Evolutionary conservation across 257 asterid species (phyloP).

Genomic region (Lithospermum erythrorhizon): DNA sequence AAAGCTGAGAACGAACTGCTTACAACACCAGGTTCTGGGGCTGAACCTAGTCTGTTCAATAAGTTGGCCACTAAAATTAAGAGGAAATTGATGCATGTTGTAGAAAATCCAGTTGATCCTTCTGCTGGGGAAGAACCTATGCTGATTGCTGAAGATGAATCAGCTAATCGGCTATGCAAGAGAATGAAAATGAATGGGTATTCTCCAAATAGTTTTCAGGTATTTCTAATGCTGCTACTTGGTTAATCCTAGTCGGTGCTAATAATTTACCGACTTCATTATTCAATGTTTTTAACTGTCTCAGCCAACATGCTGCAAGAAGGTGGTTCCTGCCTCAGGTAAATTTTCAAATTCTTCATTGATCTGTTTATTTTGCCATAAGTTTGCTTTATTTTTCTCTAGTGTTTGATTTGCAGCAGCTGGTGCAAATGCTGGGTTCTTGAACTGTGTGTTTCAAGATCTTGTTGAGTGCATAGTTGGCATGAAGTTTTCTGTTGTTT

Average conservation of each 20-base stretch:
- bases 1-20: conserved; percentile 19
- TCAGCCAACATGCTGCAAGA: conserved; percentile 70
- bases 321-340: conserved; percentile 48
- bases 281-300: conserved; percentile 2
- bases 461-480: conserved; percentile 56
- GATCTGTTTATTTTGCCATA: not conserved
- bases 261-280: not conserved
- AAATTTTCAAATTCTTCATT: conserved; percentile 6
- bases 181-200: conserved; percentile 13
- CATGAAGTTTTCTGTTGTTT: conserved; percentile 39
- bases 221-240: conserved; percentile 10
- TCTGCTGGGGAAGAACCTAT: conserved; percentile 8
- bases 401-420: conserved; percentile 22
- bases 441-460: conserved; percentile 60
- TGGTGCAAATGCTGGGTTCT: conserved; percentile 23
- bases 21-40: conserved; percentile 23
- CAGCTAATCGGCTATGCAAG: conserved; percentile 10
- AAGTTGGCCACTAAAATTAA: conserved; percentile 5
- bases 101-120: conserved; percentile 3
- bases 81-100: conserved; percentile 23
- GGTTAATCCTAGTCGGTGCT: not conserved
- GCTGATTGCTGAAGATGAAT: conserved; percentile 4
- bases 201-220: conserved; percentile 26
- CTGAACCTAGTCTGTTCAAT: conserved; percentile 12
- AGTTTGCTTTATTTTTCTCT: not conserved